Percentiles rank a stretch among this genome's conserved stretches.
These are phyloP conservation scores for Pseudofabraea citricarpa DNA, from an alignment of 2,329 filamentous ascomycete species.

Conservation along the genomic window DNA sequence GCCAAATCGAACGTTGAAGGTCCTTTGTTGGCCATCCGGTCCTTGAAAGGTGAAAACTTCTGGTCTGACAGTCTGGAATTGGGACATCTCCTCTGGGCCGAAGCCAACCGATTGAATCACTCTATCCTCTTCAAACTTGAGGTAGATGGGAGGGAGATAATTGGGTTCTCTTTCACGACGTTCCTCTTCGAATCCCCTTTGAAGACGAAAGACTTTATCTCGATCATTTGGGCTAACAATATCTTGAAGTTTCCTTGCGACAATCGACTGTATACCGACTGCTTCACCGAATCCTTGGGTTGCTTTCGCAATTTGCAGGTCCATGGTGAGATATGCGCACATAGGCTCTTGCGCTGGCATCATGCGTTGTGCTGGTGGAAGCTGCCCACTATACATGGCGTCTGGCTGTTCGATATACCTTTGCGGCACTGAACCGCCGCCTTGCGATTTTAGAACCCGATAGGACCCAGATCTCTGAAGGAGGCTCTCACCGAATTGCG, in stretches of 20 bases:
- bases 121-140: slow-evolving; percentile 46
- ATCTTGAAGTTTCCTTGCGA: slow-evolving; percentile 48
- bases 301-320: slow-evolving; percentile 52
- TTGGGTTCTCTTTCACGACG: slow-evolving; percentile 49
- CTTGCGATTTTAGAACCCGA: slow-evolving; percentile 50
- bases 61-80: slow-evolving; percentile 46
- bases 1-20: slow-evolving; percentile 47
- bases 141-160: slow-evolving; percentile 60
- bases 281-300: slow-evolving; percentile 52
- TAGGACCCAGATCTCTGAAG: slow-evolving; percentile 44
- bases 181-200: slow-evolving; percentile 51
- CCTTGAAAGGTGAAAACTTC: slow-evolving; percentile 51
- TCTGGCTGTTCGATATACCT: slow-evolving; percentile 50
- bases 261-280: slow-evolving; percentile 42
- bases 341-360: slow-evolving; percentile 43
- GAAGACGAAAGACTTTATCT: slow-evolving; percentile 45
- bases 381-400: slow-evolving; percentile 37
- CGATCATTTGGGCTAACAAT: slow-evolving; percentile 47
- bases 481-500: slow-evolving; percentile 36
- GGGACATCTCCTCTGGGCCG: slow-evolving; percentile 45
- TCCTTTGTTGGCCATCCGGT: slow-evolving; percentile 45
- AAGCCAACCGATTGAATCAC: slow-evolving; percentile 53
- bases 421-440: slow-evolving; percentile 40
- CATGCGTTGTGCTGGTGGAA: slow-evolving; percentile 17
- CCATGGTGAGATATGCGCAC: slow-evolving; percentile 50